These are phyloP conservation scores for Pinus albicaulis DNA, from an alignment of 75 land plant genomes.

Conservation along the genomic window DNA sequence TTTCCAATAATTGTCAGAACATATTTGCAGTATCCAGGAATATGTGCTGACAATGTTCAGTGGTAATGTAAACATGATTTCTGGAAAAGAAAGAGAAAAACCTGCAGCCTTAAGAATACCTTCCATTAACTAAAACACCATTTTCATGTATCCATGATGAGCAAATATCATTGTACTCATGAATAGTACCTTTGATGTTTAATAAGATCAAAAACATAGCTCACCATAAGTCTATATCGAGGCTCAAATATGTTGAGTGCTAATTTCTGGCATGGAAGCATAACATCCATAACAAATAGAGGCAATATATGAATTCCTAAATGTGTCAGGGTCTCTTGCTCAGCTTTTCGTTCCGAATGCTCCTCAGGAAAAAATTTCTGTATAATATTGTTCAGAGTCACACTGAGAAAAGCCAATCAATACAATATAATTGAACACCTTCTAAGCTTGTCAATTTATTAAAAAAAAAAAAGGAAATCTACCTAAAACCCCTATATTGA, in stretches of 20 bases:
- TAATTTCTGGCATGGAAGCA: slow-evolving; percentile 85
- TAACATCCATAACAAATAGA: slow-evolving; percentile 96
- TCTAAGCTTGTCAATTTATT: neutral
- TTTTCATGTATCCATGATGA: slow-evolving; percentile 4
- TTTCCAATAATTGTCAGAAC: too few relatives aligned
- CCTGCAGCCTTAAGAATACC: slow-evolving; percentile 5
- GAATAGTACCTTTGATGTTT: neutral
- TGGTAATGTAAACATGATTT: neutral
- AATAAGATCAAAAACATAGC: slow-evolving; percentile 14
- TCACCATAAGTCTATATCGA: slow-evolving; percentile 97
- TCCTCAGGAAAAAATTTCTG: slow-evolving; percentile 90
- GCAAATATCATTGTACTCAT: neutral
- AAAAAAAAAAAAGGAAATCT: neutral
- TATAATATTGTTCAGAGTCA: slow-evolving; percentile 91
- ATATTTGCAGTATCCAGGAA: neutral
- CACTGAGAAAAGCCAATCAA: slow-evolving; percentile 55
- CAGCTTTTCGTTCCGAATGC: slow-evolving; percentile 82
- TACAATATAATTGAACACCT: neutral
- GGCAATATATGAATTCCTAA: slow-evolving; percentile 78
- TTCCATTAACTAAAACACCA: neutral
- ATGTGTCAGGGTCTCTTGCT: slow-evolving; percentile 60
- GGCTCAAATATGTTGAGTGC: slow-evolving; percentile 95
- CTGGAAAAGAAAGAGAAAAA: neutral
- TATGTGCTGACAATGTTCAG: neutral
- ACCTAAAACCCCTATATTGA: neutral